A percentile compares a stretch with the other conserved stretches of the same genome.
Evolutionary conservation across 768 basidiomycete species (phyloP).

Genomic region (Megacollybia marginata): DNA sequence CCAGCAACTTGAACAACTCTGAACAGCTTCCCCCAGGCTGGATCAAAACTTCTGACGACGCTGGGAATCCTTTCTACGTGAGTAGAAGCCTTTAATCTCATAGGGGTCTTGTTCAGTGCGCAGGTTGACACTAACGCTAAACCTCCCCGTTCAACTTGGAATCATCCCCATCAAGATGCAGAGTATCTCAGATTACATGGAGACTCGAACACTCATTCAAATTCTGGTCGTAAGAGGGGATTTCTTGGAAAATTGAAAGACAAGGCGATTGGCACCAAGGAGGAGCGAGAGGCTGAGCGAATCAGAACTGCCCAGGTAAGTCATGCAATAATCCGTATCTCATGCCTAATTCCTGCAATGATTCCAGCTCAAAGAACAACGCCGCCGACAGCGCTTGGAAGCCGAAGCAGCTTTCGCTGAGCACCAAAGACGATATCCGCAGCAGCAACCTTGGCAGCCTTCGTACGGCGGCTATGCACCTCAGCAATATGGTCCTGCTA

Average conservation of each 20-base stretch:
- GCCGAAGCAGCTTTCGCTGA: conserved; percentile 6
- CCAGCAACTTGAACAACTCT: conserved; percentile 14
- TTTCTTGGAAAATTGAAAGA: conserved; percentile 58
- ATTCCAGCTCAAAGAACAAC: conserved; percentile 26
- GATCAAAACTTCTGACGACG: conserved; percentile 33
- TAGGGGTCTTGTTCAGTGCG: background rate
- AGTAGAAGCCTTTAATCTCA: conserved; percentile 8
- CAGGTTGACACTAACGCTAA: conserved; percentile 58
- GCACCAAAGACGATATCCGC: conserved; percentile 17
- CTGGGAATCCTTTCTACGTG: conserved; percentile 38
- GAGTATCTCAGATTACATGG: conserved; percentile 33
- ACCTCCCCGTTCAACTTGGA: conserved; percentile 66
- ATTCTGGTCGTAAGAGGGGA: conserved; percentile 32
- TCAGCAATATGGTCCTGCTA: conserved; percentile 10
- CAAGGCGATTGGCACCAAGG: conserved; percentile 55
- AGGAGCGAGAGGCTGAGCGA: conserved; percentile 46
- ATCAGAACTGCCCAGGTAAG: conserved; percentile 23
- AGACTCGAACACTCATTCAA: conserved; percentile 19
- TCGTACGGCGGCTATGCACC: conserved; percentile 9
- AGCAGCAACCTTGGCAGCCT: conserved; percentile 8
- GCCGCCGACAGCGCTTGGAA: conserved; percentile 16
- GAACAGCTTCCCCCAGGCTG: conserved; percentile 37
- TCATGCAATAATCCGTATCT: background rate
- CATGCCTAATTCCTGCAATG: conserved; percentile 5
- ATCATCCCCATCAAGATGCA: conserved; percentile 65